Conservation (phyloP, 768 basidiomycete species). For the Dendrothele bispora region DNA sequence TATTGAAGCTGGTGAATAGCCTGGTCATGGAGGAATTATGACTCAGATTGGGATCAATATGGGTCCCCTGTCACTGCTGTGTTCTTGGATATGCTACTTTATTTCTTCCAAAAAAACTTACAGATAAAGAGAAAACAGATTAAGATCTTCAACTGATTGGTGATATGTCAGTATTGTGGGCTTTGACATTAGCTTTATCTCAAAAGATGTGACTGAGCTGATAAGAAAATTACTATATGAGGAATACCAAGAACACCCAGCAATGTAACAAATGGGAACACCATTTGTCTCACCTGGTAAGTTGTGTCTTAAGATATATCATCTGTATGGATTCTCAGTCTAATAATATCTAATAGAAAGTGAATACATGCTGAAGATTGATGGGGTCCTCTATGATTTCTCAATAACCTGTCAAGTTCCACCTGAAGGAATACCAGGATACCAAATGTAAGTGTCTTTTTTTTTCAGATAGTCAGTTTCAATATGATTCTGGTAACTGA, state of each 20-base stretch:
- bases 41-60: slow-evolving; percentile 1
- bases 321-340: too few species aligned
- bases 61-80: not conserved
- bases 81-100: slow-evolving; percentile 4
- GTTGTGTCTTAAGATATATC: not conserved
- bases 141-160: slow-evolving; percentile 3
- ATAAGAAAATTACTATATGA: not conserved
- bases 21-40: not conserved
- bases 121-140: not conserved
- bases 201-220: not conserved
- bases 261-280: too few species aligned
- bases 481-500: too few species aligned
- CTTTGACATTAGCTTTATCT: not conserved
- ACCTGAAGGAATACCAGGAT: slow-evolving; percentile 2
- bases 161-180: slow-evolving; percentile 5
- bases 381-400: not conserved
- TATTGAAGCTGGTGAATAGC: too few species aligned
- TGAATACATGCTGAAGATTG: not conserved
- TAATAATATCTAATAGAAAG: not conserved
- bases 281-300: slow-evolving; percentile 1
- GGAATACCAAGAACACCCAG: not conserved
- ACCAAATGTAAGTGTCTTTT: too few species aligned
- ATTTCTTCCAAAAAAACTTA: too few species aligned
- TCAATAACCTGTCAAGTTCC: slow-evolving; percentile 1
- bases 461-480: too few species aligned